Conservation (phyloP, 352 stramenopile genomes). For the Blastocystis sp. region DNA sequence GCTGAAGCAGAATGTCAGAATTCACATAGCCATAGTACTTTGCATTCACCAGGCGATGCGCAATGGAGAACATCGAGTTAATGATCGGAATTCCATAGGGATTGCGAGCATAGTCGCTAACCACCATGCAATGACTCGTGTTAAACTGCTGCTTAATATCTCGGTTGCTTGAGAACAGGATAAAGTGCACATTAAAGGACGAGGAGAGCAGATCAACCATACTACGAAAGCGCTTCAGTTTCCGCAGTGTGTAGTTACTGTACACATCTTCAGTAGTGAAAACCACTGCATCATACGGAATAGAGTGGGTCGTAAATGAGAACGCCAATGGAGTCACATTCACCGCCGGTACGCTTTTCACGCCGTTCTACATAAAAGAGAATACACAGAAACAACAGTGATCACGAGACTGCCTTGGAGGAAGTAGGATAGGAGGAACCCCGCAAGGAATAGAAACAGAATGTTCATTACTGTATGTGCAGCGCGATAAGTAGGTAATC, state of each 20-base stretch:
- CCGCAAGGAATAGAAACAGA: too few species aligned
- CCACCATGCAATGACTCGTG: not conserved
- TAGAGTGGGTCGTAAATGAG: too few species aligned
- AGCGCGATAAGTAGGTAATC: too few species aligned
- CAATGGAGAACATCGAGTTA: not conserved
- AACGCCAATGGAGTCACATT: too few species aligned
- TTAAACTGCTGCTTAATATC: not conserved
- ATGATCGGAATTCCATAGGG: slow-evolving; percentile 5
- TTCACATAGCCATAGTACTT: slow-evolving; percentile 49
- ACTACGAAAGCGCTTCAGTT: not conserved
- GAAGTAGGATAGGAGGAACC: too few species aligned
- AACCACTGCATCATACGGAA: slow-evolving; percentile 21
- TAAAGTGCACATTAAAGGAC: not conserved
- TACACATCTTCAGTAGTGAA: slow-evolving; percentile 45
- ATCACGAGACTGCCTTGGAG: too few species aligned
- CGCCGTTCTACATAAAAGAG: too few species aligned
- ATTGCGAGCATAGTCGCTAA: not conserved
- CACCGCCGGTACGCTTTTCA: too few species aligned
- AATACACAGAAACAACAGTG: too few species aligned
- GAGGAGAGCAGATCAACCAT: not conserved
- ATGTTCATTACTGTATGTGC: too few species aligned
- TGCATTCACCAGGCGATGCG: not conserved
- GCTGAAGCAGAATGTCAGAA: slow-evolving; percentile 16
- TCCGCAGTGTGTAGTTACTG: not conserved
- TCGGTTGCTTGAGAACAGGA: slow-evolving; percentile 10